A percentile compares a stretch with the other conserved stretches of the same genome.
Conservation (phyloP, 139 green algal genomes). For the Auxenochlorella pyrenoidosa region DNA sequence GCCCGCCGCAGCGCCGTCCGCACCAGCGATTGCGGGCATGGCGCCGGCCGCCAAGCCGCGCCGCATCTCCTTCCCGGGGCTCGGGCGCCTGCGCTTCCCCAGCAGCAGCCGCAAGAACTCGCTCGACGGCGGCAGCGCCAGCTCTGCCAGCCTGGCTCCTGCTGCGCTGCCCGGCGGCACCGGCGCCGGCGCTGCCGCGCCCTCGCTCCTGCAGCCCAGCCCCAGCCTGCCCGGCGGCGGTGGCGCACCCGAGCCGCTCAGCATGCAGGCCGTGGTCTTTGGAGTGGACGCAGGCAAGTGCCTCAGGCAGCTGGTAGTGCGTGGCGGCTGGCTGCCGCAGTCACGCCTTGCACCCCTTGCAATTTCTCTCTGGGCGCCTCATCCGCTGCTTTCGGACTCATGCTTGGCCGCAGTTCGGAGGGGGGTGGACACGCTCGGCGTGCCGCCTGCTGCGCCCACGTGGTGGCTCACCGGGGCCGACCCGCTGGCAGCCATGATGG, state of each 20-base stretch:
- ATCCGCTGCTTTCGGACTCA: too few species aligned
- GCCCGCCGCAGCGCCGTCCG: neutral
- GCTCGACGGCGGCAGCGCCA: neutral
- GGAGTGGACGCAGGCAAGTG: neutral
- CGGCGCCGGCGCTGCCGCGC: neutral
- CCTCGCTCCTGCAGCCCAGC: slow-evolving; percentile 9
- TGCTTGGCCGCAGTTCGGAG: neutral
- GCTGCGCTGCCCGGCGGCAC: neutral
- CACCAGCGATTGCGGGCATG: neutral
- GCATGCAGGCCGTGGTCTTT: slow-evolving; percentile 26
- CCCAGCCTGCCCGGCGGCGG: neutral
- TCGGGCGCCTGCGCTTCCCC: slow-evolving; percentile 12
- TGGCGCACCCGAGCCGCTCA: slow-evolving; percentile 13
- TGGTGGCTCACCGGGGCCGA: slow-evolving; percentile 30
- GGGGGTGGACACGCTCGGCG: slow-evolving; percentile 29
- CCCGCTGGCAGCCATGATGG: slow-evolving; percentile 39
- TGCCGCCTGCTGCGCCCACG: neutral
- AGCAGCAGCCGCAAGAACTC: neutral
- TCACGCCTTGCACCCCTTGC: too few species aligned
- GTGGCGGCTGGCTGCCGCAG: too few species aligned
- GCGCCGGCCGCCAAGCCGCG: neutral
- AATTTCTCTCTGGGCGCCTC: too few species aligned
- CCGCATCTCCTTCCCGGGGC: neutral
- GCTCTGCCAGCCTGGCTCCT: neutral
- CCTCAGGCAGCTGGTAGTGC: too few species aligned